Evolutionary conservation across 192 early-diverging fungal species (phyloP).

Genomic region (Backusella luteola): DNA sequence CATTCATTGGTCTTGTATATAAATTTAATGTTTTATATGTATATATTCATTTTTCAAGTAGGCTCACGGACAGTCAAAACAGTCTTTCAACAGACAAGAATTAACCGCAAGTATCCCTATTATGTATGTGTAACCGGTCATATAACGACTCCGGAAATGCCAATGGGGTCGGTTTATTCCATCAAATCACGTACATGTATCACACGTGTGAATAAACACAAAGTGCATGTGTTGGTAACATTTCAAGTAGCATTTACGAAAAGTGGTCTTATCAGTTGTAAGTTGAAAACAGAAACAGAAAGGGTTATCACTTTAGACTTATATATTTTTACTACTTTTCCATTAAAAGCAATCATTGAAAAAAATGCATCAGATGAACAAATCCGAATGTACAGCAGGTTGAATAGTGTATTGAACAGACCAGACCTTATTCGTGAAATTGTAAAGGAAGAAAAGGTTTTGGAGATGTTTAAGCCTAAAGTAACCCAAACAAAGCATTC

Average conservation of each 20-base stretch:
- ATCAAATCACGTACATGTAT: slow-evolving; percentile 53
- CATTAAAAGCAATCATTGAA: slow-evolving; percentile 26
- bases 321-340: not conserved
- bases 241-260: slow-evolving; percentile 52
- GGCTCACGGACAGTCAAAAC: slow-evolving; percentile 52
- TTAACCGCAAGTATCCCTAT: slow-evolving; percentile 45
- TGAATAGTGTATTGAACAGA: slow-evolving; percentile 22
- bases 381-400: slow-evolving; percentile 33
- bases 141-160: slow-evolving; percentile 50
- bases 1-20: slow-evolving; percentile 4
- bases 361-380: slow-evolving; percentile 27
- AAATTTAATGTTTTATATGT: not conserved
- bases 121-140: slow-evolving; percentile 44
- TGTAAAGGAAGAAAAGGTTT: not conserved
- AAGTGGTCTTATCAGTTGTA: slow-evolving; percentile 46
- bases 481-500: not conserved
- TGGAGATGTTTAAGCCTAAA: not conserved
- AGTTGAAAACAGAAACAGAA: slow-evolving; percentile 24
- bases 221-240: slow-evolving; percentile 46
- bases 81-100: slow-evolving; percentile 39
- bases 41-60: not conserved
- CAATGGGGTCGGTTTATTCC: slow-evolving; percentile 41
- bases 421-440: slow-evolving; percentile 6
- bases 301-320: not conserved
- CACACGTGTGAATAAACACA: slow-evolving; percentile 41